Evolutionary conservation across 768 basidiomycete genomes (phyloP).

Genomic region (Trichaptum fuscoviolaceum): DNA sequence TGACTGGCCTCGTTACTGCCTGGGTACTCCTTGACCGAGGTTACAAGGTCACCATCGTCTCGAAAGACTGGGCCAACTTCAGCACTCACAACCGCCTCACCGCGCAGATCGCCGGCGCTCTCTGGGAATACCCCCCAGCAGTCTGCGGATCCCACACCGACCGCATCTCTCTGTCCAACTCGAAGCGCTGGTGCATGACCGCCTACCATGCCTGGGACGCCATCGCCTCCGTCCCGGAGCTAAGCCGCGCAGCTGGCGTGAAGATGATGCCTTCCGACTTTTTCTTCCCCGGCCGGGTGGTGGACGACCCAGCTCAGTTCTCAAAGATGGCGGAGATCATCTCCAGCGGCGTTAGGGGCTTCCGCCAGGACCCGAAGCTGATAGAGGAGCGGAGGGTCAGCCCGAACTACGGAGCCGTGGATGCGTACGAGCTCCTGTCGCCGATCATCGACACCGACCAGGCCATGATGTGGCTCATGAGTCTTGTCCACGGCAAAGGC

Average conservation of each 20-base stretch:
- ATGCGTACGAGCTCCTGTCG: slow-evolving; percentile 30
- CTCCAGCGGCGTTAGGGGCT: too few species aligned
- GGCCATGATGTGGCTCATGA: slow-evolving; percentile 29
- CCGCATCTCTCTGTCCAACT: slow-evolving; percentile 26
- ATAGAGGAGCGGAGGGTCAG: slow-evolving; percentile 25
- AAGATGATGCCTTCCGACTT: slow-evolving; percentile 30
- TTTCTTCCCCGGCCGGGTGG: slow-evolving; percentile 25
- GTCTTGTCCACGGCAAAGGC: slow-evolving; percentile 21
- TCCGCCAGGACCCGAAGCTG: slow-evolving; percentile 19
- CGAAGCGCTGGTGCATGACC: slow-evolving; percentile 32
- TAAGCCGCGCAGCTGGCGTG: slow-evolving; percentile 21
- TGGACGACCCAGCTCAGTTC: slow-evolving; percentile 24
- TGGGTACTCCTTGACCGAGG: slow-evolving; percentile 32
- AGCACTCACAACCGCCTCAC: not conserved
- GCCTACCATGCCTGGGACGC: slow-evolving; percentile 29
- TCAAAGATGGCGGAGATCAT: slow-evolving; percentile 27
- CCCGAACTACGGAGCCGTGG: slow-evolving; percentile 25
- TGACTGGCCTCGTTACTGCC: slow-evolving; percentile 17
- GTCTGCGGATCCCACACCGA: slow-evolving; percentile 35
- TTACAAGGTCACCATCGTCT: slow-evolving; percentile 30
- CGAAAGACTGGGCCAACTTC: slow-evolving; percentile 22
- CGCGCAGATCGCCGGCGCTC: slow-evolving; percentile 10
- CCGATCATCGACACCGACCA: slow-evolving; percentile 34
- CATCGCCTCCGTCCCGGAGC: slow-evolving; percentile 17
- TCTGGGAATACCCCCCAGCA: slow-evolving; percentile 36